Evolutionary conservation across 306 rosid species (phyloP), one percentile per base, ranked within the genome.

Genomic region (Prunus fruticosa): DNA sequence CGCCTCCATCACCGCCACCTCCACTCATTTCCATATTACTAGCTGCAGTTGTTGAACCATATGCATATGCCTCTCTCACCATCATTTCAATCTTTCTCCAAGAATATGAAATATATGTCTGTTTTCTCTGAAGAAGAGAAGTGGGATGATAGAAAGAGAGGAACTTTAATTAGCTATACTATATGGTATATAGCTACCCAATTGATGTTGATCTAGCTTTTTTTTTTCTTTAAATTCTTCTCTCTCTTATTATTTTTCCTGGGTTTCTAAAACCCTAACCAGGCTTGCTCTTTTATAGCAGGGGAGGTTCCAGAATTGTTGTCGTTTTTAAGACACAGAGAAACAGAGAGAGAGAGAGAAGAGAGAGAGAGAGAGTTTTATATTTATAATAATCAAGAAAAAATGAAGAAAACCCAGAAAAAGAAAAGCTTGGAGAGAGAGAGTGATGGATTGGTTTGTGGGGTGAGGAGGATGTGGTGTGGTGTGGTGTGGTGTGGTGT

Each of bases 291-390:
- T 82, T 86, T 86, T 85, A 87, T 87, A 79, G 90, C 73, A 34
- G 81, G 49, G 80, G 87, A 79, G 77, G 57, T 77, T 83, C 90
- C 84, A 83, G 86, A 85, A 82, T 67, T 81, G 49, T 83, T 79
- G 89, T 85, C 84, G 81, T 78, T 86, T 86, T 27, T 74, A 43
- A 25, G 71, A 32, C 56, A 53, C 34, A 27, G 34, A 46, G 70
- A 78, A 54, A 63, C 45, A 30, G 46, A 63, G 23, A 2, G 14
- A 5, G 11, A 5, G 63, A 32, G 76, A 67, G 38, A 72, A 32
- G 32, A 32, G 7, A 34, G 7, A 34, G 41, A 34, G 41, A 34
- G 41, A 34, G 38, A 34, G 38, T 34, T 34, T 38, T 38, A 3
- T 32, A 7, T 7, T 38, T 38, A 38, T 38, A 61, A 27, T 23